Base-by-base conservation (phyloP, 164 flowering plant species). In the Taxillus chinensis region DNA sequence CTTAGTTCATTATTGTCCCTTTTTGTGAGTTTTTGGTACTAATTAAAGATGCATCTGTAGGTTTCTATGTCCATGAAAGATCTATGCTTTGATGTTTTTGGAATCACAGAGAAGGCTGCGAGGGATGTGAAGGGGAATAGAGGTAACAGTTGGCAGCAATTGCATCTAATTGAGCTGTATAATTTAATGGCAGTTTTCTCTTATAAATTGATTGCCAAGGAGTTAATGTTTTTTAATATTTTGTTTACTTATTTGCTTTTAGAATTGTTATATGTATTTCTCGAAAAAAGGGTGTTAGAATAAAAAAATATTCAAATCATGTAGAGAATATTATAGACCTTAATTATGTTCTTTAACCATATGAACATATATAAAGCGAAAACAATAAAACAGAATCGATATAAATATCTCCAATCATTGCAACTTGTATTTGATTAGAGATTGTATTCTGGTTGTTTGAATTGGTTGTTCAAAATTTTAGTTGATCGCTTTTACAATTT, bases 51-150 rank as follows among this genome's bases (percentile, higher is more conserved):
- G 14, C 38, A 5, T n/a, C 41, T 77, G 60, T 64, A 93, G 99
- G 92, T 95, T 45, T 81, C 87, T 52, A 80, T 74, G 42, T 80
- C 97, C 15, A 95, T 89, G 97, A 82, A 76, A 69, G 97, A 89
- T 50, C 77, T 95, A 0, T 95, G 99, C 74, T 76, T 75, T 82
- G 96, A 95, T 79, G 79, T 75, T 58, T 81, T 83, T 73, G 99
- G 97, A 55, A 71, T 78, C 14, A 16, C 83, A 17, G 91, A 89
- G 78, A 95, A 83, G 74, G 96, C 91, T 67, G 75, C 96, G 1
- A 79, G 66, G 55, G 73, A 79, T 45, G 83, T 89, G 45, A 89
- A 90, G 73, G 89, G 90, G n/a, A 79, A 89, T 72, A 72, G 97
- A 79, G 97, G 99, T 89, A 75, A 64, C 17, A 15, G 37, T 54